A percentile compares a stretch with the other conserved stretches of the same genome.
Conservation (phyloP, 208 protist genomes). For the Phytomonas sp. region DNA sequence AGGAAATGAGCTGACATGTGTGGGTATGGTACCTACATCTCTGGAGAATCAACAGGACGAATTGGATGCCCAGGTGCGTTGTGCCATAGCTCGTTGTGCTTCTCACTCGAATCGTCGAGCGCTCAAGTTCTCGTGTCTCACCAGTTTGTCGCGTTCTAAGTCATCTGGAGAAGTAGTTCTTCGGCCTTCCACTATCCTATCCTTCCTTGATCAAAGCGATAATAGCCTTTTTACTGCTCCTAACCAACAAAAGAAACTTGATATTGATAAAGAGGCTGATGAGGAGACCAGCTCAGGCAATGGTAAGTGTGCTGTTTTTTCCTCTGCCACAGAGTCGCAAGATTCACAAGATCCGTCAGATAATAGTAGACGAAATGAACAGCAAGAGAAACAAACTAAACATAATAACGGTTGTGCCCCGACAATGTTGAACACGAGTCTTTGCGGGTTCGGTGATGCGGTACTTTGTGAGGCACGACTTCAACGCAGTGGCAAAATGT, state of each 20-base stretch:
- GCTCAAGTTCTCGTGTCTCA: background rate
- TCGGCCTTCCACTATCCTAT: background rate
- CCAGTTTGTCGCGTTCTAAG: background rate
- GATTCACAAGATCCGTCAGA: background rate
- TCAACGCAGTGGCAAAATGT: constrained; percentile 39
- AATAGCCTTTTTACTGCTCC: background rate
- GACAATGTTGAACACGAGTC: background rate
- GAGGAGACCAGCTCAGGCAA: background rate
- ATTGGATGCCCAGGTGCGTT: background rate
- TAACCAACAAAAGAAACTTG: background rate
- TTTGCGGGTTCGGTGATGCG: background rate
- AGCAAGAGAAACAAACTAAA: background rate
- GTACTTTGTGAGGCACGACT: constrained; percentile 32
- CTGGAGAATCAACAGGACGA: background rate
- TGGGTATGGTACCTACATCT: background rate
- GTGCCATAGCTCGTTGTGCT: background rate
- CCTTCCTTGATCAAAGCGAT: background rate
- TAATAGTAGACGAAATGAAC: background rate
- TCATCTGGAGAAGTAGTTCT: background rate
- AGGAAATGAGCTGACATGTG: background rate
- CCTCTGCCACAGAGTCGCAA: background rate
- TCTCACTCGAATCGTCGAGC: background rate
- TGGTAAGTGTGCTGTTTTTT: background rate
- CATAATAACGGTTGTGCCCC: background rate
- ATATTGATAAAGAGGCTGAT: background rate